Evolutionary conservation across 305 asterid genomes (phyloP).

Genomic region (Striga hermonthica): DNA sequence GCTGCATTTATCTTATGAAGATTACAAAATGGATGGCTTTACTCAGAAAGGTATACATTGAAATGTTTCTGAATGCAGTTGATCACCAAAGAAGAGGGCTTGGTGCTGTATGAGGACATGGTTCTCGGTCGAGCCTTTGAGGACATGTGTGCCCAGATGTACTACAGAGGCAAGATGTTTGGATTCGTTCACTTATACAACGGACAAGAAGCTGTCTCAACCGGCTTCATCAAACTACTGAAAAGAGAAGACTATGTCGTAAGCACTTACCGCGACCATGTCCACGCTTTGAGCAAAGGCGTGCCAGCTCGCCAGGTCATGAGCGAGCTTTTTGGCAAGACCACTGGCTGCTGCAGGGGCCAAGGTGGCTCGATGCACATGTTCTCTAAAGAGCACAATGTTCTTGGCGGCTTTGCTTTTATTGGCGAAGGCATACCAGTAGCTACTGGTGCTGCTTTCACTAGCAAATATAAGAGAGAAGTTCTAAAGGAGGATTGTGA

Average conservation of each 20-base stretch:
- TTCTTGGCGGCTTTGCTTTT: slow-evolving; percentile 95
- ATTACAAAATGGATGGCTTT: slow-evolving; percentile 1
- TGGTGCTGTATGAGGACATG: slow-evolving; percentile 87
- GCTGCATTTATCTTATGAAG: slow-evolving; percentile 9
- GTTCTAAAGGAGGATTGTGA: slow-evolving; percentile 85
- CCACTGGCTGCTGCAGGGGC: slow-evolving; percentile 98
- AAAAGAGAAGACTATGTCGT: slow-evolving; percentile 81
- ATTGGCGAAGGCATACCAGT: slow-evolving; percentile 98
- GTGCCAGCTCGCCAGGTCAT: slow-evolving; percentile 90
- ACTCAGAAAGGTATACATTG: not conserved
- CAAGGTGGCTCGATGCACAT: slow-evolving; percentile 99
- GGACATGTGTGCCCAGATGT: slow-evolving; percentile 99
- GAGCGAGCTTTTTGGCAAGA: slow-evolving; percentile 97
- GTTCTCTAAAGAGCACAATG: slow-evolving; percentile 95
- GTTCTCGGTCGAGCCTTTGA: slow-evolving; percentile 77
- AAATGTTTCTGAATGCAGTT: slow-evolving; percentile 43
- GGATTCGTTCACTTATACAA: slow-evolving; percentile 96
- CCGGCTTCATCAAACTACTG: slow-evolving; percentile 88
- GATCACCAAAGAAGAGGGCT: slow-evolving; percentile 84
- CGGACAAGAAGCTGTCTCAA: slow-evolving; percentile 97
- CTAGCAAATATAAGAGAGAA: slow-evolving; percentile 79
- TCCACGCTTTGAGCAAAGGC: slow-evolving; percentile 95
- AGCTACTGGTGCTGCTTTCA: slow-evolving; percentile 98
- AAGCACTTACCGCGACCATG: slow-evolving; percentile 94
- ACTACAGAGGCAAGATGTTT: slow-evolving; percentile 96